Evolutionary conservation across 768 basidiomycete species (phyloP).

Genomic region (Boletus edulis): DNA sequence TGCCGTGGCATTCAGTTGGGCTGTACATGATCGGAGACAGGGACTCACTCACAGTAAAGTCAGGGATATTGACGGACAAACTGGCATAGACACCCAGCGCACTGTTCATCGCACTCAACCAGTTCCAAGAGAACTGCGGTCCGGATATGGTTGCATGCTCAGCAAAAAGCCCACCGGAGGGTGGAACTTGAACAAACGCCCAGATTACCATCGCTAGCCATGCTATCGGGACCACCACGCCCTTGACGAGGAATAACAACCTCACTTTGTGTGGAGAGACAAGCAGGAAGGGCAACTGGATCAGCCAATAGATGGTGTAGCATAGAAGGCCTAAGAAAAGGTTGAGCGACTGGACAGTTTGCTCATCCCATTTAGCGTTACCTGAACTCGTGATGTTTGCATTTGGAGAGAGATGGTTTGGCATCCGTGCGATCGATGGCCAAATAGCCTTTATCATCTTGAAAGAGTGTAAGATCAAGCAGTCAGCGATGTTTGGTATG

Average conservation of each 20-base stretch:
- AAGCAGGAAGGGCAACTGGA: conserved; percentile 75
- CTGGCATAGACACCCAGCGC: conserved; percentile 74
- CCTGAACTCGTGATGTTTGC: conserved; percentile 66
- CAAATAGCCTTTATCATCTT: conserved; percentile 80
- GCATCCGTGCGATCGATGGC: conserved; percentile 64
- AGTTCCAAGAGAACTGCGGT: conserved; percentile 68
- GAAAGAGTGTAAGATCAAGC: neutral
- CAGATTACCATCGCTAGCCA: conserved; percentile 77
- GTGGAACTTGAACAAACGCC: conserved; percentile 69
- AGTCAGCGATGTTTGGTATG: neutral
- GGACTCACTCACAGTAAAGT: conserved; percentile 58
- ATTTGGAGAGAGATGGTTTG: conserved; percentile 56
- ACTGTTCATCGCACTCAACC: conserved; percentile 74
- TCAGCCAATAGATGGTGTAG: conserved; percentile 75
- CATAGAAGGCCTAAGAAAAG: conserved; percentile 56
- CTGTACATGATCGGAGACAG: neutral
- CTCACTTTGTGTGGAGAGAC: conserved; percentile 77
- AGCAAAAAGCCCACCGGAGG: conserved; percentile 55
- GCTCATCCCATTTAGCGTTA: conserved; percentile 9
- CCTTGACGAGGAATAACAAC: conserved; percentile 72
- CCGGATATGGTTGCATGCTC: conserved; percentile 44
- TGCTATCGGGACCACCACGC: conserved; percentile 58
- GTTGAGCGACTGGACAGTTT: neutral
- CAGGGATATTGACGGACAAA: conserved; percentile 77
- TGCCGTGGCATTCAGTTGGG: conserved; percentile 22